Evolutionary conservation across 805 yeast genomes (phyloP).

Genomic region (Vanderwaltozyma polyspora): DNA sequence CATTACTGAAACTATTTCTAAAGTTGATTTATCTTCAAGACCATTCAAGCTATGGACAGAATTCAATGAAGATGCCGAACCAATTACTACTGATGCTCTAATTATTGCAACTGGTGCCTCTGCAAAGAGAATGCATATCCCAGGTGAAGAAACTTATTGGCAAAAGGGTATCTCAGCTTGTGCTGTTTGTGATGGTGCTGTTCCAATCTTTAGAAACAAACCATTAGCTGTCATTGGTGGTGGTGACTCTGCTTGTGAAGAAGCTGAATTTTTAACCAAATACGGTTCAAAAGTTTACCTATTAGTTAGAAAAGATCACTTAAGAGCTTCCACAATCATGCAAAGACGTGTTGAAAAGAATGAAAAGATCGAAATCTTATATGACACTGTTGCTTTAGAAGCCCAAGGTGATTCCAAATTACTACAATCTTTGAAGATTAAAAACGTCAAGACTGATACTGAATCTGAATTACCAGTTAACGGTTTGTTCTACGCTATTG

Average conservation of each 20-base stretch:
- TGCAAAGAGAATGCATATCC: constrained; percentile 84
- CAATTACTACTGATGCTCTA: constrained; percentile 85
- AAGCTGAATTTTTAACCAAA: constrained; percentile 91
- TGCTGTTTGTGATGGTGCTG: constrained; percentile 99
- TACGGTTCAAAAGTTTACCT: constrained; percentile 93
- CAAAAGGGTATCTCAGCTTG: constrained; percentile 98
- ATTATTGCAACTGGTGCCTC: constrained; percentile 96
- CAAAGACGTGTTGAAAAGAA: constrained; percentile 78
- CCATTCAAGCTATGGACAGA: constrained; percentile 98
- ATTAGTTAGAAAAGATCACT: constrained; percentile 85
- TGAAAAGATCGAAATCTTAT: constrained; percentile 83
- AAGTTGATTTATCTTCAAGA: constrained; percentile 73
- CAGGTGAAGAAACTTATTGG: constrained; percentile 98
- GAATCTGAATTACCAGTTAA: constrained; percentile 60
- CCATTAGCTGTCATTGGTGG: constrained; percentile 98
- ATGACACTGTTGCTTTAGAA: constrained; percentile 73
- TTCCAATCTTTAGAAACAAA: constrained; percentile 94
- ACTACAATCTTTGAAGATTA: constrained; percentile 50
- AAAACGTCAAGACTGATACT: constrained; percentile 64
- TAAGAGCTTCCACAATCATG: constrained; percentile 95
- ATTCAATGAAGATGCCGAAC: constrained; percentile 83
- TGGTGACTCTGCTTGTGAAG: constrained; percentile 99
- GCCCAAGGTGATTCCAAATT: constrained; percentile 92
- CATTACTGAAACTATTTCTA: constrained; percentile 88
- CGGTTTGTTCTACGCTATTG: constrained; percentile 96